Evolutionary conservation across 495 filamentous ascomycete genomes (phyloP).

Genomic region (Lasiosphaeria miniovina): DNA sequence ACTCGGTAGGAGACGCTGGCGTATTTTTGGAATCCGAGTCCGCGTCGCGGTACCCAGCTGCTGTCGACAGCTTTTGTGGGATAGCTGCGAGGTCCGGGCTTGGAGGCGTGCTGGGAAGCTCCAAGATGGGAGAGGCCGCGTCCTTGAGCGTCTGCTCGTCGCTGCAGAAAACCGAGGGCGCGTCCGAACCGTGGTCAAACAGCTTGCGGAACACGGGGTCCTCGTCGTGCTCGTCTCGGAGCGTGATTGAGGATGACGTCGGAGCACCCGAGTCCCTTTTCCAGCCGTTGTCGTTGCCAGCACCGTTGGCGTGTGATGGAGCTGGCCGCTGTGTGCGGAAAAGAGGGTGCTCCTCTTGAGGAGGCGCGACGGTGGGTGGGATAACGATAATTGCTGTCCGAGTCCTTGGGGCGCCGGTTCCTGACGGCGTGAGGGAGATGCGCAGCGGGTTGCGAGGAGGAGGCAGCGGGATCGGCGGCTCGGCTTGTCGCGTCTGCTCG

Average conservation of each 20-base stretch:
- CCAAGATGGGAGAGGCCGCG: conserved; percentile 2
- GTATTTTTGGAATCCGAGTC: conserved; percentile 3
- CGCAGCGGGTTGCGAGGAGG: conserved; percentile 38
- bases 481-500: conserved; percentile 51
- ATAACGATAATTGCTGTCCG: conserved; percentile 24
- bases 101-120: conserved; percentile 23
- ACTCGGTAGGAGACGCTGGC: conserved; percentile 13
- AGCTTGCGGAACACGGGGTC: conserved; percentile 39
- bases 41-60: conserved; percentile 5
- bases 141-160: conserved; percentile 15
- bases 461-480: conserved; percentile 55
- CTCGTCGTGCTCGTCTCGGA: conserved; percentile 42
- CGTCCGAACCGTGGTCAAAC: conserved; percentile 22
- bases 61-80: conserved; percentile 19
- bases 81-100: too few relatives aligned
- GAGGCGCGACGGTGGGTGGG: conserved; percentile 42
- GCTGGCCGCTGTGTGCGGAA: conserved; percentile 38
- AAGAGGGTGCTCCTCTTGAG: conserved; percentile 46
- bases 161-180: conserved; percentile 20
- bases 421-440: conserved; percentile 28
- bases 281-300: conserved; percentile 9
- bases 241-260: conserved; percentile 47
- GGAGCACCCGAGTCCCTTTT: conserved; percentile 56
- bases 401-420: conserved; percentile 11
- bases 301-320: conserved; percentile 18